Conservation (phyloP, 108 stramenopile genomes). For the Nitzschia sp. region DNA sequence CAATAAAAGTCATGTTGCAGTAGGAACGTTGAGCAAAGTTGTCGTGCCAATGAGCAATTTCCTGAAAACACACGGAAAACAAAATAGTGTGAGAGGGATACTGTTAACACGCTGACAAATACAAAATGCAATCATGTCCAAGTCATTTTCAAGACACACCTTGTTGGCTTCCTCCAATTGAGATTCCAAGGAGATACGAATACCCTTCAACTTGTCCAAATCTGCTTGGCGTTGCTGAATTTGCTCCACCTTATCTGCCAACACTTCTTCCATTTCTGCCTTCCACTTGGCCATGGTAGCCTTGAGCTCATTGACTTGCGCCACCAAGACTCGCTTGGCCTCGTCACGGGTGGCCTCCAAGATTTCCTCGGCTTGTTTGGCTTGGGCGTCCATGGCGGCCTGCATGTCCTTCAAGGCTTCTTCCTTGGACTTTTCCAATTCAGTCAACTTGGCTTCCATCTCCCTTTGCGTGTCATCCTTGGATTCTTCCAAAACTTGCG, state of each 20-base stretch:
- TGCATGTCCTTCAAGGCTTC: not conserved
- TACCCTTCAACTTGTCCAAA: slow-evolving; percentile 6
- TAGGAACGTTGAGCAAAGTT: slow-evolving; percentile 15
- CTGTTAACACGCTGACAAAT: too few relatives aligned
- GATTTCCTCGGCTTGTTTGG: not conserved
- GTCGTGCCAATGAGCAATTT: slow-evolving; percentile 18
- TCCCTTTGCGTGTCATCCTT: slow-evolving; percentile 15
- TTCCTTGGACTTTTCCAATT: not conserved
- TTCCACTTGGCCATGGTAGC: not conserved
- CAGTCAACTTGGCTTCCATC: slow-evolving; percentile 18
- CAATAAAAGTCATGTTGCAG: slow-evolving; percentile 34
- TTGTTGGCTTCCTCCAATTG: too few relatives aligned
- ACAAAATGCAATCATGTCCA: too few relatives aligned
- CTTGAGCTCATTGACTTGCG: slow-evolving; percentile 8
- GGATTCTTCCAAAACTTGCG: slow-evolving; percentile 4
- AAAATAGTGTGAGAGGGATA: too few relatives aligned
- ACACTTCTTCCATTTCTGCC: not conserved
- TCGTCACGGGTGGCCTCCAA: slow-evolving; percentile 30
- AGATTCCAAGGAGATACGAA: too few relatives aligned
- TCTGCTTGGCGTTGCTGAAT: slow-evolving; percentile 16
- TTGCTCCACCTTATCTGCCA: slow-evolving; percentile 15
- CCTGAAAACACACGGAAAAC: slow-evolving; percentile 19
- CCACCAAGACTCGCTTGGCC: slow-evolving; percentile 19
- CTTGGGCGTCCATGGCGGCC: slow-evolving; percentile 5
- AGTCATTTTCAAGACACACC: too few relatives aligned